Evolutionary conservation across 345 rosid species (phyloP).

Genomic region (Arabidopsis arenosa): DNA sequence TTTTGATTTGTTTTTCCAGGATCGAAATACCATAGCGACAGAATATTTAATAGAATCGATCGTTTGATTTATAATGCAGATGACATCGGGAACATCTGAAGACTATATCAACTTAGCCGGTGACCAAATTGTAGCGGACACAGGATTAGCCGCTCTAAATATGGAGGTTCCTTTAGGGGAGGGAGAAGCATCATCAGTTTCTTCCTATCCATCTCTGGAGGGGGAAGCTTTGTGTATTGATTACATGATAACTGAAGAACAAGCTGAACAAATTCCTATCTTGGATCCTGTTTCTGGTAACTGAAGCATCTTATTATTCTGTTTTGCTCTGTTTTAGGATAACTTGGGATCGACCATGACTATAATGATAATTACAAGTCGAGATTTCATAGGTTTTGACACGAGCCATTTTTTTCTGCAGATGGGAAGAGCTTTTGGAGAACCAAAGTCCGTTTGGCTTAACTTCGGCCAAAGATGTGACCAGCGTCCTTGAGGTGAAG

Average conservation of each 20-base stretch:
- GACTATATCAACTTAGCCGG: not conserved
- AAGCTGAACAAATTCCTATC: not conserved
- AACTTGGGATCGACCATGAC: too few species aligned
- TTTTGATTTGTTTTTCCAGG: not conserved
- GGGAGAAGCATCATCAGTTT: not conserved
- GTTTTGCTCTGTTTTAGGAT: too few species aligned
- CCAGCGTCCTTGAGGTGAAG: constrained; percentile 78
- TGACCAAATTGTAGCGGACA: too few species aligned
- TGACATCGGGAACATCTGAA: not conserved
- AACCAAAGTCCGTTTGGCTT: constrained; percentile 46
- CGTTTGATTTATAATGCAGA: too few species aligned
- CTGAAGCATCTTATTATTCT: too few species aligned
- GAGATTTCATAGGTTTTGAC: too few species aligned
- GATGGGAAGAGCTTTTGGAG: too few species aligned
- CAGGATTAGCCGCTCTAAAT: too few species aligned
- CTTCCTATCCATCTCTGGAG: not conserved
- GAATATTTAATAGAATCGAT: too few species aligned
- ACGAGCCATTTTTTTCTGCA: too few species aligned
- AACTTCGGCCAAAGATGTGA: constrained; percentile 77
- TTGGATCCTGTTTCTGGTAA: too few species aligned
- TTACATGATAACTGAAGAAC: not conserved
- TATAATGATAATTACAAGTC: too few species aligned
- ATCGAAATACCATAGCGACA: not conserved
- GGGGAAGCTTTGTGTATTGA: not conserved
- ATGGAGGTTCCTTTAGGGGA: not conserved